Conservation (phyloP, 2,329 filamentous ascomycete species). For the Neofusicoccum sp. region DNA sequence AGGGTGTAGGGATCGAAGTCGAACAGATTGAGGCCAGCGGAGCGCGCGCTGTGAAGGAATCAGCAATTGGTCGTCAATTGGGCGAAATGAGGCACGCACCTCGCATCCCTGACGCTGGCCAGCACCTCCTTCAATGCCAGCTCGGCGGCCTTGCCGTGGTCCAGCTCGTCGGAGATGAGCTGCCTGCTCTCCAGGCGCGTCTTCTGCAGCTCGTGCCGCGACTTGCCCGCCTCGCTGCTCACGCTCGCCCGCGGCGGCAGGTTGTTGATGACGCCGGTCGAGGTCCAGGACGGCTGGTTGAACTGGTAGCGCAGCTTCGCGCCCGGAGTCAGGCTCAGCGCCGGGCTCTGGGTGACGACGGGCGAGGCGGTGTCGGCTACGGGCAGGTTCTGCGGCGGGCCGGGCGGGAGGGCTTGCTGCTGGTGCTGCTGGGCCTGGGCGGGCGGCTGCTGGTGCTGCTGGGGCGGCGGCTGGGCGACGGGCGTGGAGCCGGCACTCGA, state of each 20-base stretch:
- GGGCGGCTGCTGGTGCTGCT: conserved; percentile 21
- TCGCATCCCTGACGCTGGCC: conserved; percentile 77
- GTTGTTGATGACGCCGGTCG: conserved; percentile 75
- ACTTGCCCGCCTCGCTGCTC: conserved; percentile 24
- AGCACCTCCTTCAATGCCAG: conserved; percentile 80
- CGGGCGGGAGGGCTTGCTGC: conserved; percentile 23
- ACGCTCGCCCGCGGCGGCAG: conserved; percentile 48
- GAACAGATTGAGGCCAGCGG: conserved; percentile 50
- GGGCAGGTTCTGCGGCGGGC: conserved; percentile 19
- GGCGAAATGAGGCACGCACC: conserved; percentile 49
- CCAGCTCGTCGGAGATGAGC: conserved; percentile 66
- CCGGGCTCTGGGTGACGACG: conserved; percentile 27
- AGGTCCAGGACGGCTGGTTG: conserved; percentile 69
- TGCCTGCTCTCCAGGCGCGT: conserved; percentile 63
- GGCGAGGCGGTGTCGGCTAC: conserved; percentile 29
- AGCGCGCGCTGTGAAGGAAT: conserved; percentile 31
- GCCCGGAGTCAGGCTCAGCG: conserved; percentile 30
- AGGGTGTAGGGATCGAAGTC: conserved; percentile 84
- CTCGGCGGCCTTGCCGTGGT: conserved; percentile 80
- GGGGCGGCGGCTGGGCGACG: conserved; percentile 34
- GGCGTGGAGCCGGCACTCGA: conserved; percentile 54
- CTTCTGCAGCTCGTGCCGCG: conserved; percentile 44
- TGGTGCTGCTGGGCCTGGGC: conserved; percentile 26
- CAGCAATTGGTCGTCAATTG: conserved; percentile 10
- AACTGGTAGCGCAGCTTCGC: conserved; percentile 49